Base-by-base conservation (phyloP, 306 rosid species). In the Sindora glabra region DNA sequence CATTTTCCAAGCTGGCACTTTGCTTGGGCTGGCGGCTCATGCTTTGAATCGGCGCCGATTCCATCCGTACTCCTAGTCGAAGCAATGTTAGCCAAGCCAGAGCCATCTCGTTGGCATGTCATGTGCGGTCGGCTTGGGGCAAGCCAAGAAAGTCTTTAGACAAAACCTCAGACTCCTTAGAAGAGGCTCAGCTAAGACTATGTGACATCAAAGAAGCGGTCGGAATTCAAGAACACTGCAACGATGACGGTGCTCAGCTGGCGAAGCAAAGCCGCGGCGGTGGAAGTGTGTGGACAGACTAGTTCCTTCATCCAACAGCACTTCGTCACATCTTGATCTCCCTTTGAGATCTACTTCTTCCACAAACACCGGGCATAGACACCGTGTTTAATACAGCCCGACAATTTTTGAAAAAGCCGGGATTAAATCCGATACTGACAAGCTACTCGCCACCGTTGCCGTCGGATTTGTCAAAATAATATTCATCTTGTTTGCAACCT, bases 41-140 rank as follows among this genome's bases (percentile, higher is more conserved):
- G 96, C 81, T 89, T 1, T 94, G 90, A 41, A 46, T 79, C 0
- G 86, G 90, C 0, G 83, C 86, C 2, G n/a, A 5, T 89, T 14
- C 96, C 96, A 0, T 56, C 96, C 0, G 52, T 79, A 10, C 8
- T 78, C 3, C 63, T 89, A 6, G 78, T 76, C 1, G 1, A 70
- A 0, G 89, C 76, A 1, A 85, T 77, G 33, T 13, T 89, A 16
- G 70, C 66, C 55, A 89, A 85, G 96, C 96, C 96, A 0, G 96
- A 89, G 71, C 85, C 96, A 0, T 94, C 96, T 0, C 71, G 94
- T 2, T 89, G 96, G 94, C 90, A 85, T 1, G 85, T 89, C 16
- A 71, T 81, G 52, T 79, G 74, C 5, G 96, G 96, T 18, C 84
- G 90, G 1, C 68, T 89, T 16, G 90, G 73, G 0, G 94, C n/a